Evolutionary conservation across 2,329 filamentous ascomycete genomes (phyloP).

Genomic region (Gyromitra esculenta): DNA sequence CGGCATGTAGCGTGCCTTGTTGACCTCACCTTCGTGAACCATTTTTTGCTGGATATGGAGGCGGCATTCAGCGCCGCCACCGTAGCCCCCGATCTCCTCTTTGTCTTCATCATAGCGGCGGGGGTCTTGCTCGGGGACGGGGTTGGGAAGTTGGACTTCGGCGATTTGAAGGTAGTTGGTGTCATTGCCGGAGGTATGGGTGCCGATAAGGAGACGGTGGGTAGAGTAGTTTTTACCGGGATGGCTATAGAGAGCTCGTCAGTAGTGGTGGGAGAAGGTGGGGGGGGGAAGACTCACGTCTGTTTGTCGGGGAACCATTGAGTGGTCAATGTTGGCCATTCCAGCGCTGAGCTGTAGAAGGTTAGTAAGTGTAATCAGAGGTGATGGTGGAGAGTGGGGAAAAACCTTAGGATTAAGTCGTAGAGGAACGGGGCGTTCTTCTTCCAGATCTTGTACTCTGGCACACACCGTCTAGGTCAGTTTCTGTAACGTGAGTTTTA

Average conservation of each 20-base stretch:
- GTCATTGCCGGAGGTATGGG: constrained; percentile 86
- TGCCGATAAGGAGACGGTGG: constrained; percentile 91
- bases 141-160: constrained; percentile 89
- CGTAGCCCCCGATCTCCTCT: constrained; percentile 93
- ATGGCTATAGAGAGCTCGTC: constrained; percentile 63
- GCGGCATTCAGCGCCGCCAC: constrained; percentile 78
- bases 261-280: constrained; percentile 10
- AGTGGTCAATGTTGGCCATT: constrained; percentile 96
- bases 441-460: constrained; percentile 99
- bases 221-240: constrained; percentile 86
- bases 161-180: constrained; percentile 95
- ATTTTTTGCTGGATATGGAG: constrained; percentile 96
- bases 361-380: not conserved
- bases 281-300: constrained; percentile 64
- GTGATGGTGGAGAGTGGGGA: not conserved
- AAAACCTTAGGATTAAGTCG: constrained; percentile 88
- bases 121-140: constrained; percentile 73
- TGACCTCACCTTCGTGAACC: constrained; percentile 94
- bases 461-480: constrained; percentile 25
- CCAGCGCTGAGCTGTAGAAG: constrained; percentile 78
- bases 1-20: constrained; percentile 97
- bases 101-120: constrained; percentile 90
- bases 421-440: constrained; percentile 99
- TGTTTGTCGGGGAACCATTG: constrained; percentile 98
- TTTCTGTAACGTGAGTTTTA: not conserved